Base-by-base conservation (phyloP, 2,329 filamentous ascomycete genomes). In the Scedosporium minutisporum region DNA sequence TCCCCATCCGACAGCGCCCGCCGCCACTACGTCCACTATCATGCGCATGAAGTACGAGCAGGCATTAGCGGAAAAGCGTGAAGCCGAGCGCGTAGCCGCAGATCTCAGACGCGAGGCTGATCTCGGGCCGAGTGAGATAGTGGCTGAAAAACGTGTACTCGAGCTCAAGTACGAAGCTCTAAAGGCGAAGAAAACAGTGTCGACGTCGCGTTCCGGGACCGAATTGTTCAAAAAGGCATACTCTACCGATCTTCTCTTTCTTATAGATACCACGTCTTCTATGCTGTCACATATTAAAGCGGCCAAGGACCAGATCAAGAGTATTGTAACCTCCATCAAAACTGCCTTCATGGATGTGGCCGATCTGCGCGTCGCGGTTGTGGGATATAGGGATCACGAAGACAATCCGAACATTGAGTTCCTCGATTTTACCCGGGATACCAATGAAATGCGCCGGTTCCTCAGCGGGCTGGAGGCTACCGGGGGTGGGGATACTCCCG, bases 331-430 rank as follows among this genome's bases (percentile, higher is more conserved):
- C 2, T 73, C 75, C 6, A 71, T 76, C 61, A 67, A 67, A 14
- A 46, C 53, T 4, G 57, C 68, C 0, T 75, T 75, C 60, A 65
- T 75, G 60, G 67, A 73, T 27, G 69, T 75, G 25, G 69, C 72
- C 0, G 69, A 74, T 25, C 67, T 76, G 0, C 71, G 73, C 0
- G 67, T 76, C 1, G 72, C 71, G 0, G 70, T 76, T 1, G 74
- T 76, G 0, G 68, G 68, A 0, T 76, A 76, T 65, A 75, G 71
- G 38, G 74, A 76, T 60, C 74, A 76, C 60, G 48, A 67, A 18
- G 51, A 55, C 51, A 16, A 55, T 55, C 51, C 51, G 6, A 18
- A 68, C 55, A 65, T 71, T 21, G 62, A 73, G 61, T 69, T 69
- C 29, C 71, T 73, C 16, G 71, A 73, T 61, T 74, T 74, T 57